Evolutionary conservation across 352 stramenopile species (phyloP).

Genomic region (Phytophthora capsici): DNA sequence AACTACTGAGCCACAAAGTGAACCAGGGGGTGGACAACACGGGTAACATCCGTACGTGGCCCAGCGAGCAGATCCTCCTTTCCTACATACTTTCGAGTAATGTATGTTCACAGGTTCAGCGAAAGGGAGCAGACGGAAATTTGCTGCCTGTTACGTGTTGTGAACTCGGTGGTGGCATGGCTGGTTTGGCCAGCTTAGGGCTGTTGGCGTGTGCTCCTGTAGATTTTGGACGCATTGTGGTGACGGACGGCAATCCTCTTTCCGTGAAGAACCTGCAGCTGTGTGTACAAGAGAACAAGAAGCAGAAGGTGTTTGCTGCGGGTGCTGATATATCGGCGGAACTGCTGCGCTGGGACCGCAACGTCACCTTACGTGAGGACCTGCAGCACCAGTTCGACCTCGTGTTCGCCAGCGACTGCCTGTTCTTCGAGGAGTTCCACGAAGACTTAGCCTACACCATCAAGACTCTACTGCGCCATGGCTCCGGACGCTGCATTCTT

Average conservation of each 20-base stretch:
- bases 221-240: conserved; percentile 49
- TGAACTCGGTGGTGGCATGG: conserved; percentile 83
- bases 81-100: conserved; percentile 59
- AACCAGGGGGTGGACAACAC: conserved; percentile 89
- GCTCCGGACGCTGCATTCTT: conserved; percentile 63
- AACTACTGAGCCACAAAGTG: conserved; percentile 79
- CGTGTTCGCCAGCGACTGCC: conserved; percentile 83
- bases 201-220: conserved; percentile 57
- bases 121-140: neutral
- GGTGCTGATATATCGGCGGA: conserved; percentile 31
- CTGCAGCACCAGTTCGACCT: conserved; percentile 73
- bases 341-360: conserved; percentile 78
- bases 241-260: conserved; percentile 82
- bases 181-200: conserved; percentile 69
- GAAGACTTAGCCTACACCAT: conserved; percentile 75
- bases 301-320: conserved; percentile 26
- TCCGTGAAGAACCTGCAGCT: conserved; percentile 71
- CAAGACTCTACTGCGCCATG: conserved; percentile 51
- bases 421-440: conserved; percentile 91
- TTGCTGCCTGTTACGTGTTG: conserved; percentile 50
- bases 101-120: conserved; percentile 38
- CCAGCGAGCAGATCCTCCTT: conserved; percentile 79
- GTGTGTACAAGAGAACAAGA: conserved; percentile 65
- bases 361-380: conserved; percentile 27
- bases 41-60: conserved; percentile 89